Percentiles rank a stretch among this genome's conserved stretches.
These are phyloP conservation scores for Cladophialophora immunda DNA, from an alignment of 2,329 filamentous ascomycete species.

Conservation along the genomic window DNA sequence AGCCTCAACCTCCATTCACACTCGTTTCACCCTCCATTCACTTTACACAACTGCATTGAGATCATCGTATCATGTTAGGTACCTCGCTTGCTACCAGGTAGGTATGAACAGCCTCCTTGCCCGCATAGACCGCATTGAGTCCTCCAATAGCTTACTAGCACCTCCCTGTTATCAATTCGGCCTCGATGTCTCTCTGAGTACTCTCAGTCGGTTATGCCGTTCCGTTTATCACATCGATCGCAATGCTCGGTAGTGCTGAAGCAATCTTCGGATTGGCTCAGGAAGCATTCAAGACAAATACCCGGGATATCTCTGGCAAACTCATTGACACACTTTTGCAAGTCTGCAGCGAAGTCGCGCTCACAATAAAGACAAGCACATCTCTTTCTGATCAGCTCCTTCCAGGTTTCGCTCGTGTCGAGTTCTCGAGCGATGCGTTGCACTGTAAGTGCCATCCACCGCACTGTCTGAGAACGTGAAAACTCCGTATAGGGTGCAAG, in stretches of 20 bases:
- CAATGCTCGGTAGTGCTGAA: neutral
- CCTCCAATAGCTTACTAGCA: neutral
- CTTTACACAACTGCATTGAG: neutral
- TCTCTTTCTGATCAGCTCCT: neutral
- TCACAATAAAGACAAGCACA: neutral
- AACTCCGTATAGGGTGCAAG: neutral
- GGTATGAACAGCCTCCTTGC: neutral
- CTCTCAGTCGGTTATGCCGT: neutral
- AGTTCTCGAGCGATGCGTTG: neutral
- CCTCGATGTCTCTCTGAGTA: neutral
- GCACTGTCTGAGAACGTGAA: neutral
- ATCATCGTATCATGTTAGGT: neutral
- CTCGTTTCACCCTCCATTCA: neutral
- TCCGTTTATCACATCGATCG: neutral
- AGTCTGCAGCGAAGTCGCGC: neutral
- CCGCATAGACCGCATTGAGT: neutral
- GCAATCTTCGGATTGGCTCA: neutral
- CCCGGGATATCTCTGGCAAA: neutral
- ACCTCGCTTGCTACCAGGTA: too few relatives aligned
- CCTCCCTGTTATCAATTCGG: neutral
- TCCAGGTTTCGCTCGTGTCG: neutral
- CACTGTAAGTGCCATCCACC: neutral
- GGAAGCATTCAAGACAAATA: slow-evolving; percentile 10
- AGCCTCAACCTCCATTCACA: neutral
- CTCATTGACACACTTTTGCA: neutral